A percentile compares a stretch with the other conserved stretches of the same genome.
Conservation (phyloP, 2,329 filamentous ascomycete species). For the Cytospora piceae region DNA sequence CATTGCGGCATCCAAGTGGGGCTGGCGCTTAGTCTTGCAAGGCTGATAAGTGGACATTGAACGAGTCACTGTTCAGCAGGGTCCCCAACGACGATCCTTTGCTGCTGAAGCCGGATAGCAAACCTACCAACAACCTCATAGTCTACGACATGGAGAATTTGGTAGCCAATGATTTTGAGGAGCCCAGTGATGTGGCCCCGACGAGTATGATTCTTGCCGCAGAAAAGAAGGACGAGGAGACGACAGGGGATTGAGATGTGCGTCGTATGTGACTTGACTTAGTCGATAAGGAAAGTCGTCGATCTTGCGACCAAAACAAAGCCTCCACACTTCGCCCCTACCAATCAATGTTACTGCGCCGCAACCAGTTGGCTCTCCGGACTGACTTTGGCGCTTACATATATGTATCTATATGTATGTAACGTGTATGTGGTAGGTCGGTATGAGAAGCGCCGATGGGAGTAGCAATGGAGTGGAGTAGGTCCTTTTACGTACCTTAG, state of each 20-base stretch:
- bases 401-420: background rate
- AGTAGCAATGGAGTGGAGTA: no score
- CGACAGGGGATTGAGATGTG: background rate
- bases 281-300: background rate
- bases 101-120: constrained; percentile 30
- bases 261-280: background rate
- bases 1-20: constrained; percentile 9
- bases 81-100: constrained; percentile 32
- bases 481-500: no score
- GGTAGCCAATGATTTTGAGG: constrained; percentile 27
- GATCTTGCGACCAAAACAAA: background rate
- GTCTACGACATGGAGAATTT: constrained; percentile 30
- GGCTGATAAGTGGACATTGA: constrained; percentile 33
- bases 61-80: constrained; percentile 35
- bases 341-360: background rate
- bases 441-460: no score
- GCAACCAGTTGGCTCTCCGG: background rate
- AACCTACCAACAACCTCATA: constrained; percentile 23
- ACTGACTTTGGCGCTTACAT: background rate
- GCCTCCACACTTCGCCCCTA: background rate
- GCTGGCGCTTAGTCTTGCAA: constrained; percentile 31
- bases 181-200: background rate
- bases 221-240: background rate
- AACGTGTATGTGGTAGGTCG: background rate
- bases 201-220: background rate